These are phyloP conservation scores for Cucumis hystrix DNA, from an alignment of 306 rosid genomes.

Conservation along the genomic window DNA sequence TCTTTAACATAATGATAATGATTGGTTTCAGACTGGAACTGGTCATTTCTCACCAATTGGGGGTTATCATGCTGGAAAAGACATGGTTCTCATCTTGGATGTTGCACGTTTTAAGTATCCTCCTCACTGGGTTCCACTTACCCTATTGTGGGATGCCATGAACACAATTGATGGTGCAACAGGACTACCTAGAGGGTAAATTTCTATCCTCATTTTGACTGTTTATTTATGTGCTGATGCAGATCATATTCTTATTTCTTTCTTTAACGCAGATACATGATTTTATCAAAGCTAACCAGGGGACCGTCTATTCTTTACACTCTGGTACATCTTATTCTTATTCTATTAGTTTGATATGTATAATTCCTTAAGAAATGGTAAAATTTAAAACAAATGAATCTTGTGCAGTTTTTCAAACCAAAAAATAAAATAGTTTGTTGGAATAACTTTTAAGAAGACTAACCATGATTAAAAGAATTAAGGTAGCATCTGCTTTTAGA, in stretches of 20 bases:
- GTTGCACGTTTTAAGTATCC: constrained; percentile 94
- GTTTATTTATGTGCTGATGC: not conserved
- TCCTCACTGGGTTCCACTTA: constrained; percentile 92
- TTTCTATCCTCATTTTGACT: not conserved
- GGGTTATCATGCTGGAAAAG: constrained; percentile 72
- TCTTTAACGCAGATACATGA: constrained; percentile 60
- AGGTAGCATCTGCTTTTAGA: not conserved
- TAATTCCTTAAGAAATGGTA: not conserved
- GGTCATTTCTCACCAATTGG: constrained; percentile 97
- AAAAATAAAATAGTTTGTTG: not conserved
- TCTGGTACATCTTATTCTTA: constrained; percentile 40
- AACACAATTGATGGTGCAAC: constrained; percentile 53
- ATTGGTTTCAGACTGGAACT: constrained; percentile 56
- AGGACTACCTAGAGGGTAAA: constrained; percentile 67
- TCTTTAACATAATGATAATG: not conserved
- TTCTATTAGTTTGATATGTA: too few relatives aligned
- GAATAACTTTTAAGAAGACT: not conserved
- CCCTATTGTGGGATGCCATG: constrained; percentile 76
- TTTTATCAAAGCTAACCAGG: constrained; percentile 53
- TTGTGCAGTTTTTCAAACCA: not conserved
- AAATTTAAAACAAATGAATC: not conserved
- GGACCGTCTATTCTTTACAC: constrained; percentile 78
- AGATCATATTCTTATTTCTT: constrained; percentile 20
- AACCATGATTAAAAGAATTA: not conserved
- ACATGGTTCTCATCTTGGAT: constrained; percentile 85